These are phyloP conservation scores for Paracoccidioides brasiliensis DNA, from an alignment of 2,329 filamentous ascomycete species.

Conservation along the genomic window DNA sequence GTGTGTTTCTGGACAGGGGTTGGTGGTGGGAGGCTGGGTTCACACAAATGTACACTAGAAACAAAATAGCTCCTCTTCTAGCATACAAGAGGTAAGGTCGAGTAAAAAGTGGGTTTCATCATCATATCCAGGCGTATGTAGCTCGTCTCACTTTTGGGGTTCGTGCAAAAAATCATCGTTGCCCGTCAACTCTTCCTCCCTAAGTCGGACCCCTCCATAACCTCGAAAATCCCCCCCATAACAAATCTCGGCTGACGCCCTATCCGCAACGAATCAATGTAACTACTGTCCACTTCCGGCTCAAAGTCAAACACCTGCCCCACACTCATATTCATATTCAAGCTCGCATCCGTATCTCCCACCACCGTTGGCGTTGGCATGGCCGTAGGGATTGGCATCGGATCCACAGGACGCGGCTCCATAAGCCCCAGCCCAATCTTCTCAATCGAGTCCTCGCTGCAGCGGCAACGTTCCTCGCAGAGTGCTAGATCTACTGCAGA, in stretches of 20 bases:
- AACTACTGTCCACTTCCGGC: not conserved
- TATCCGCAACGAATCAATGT: not conserved
- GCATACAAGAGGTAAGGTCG: too few species aligned
- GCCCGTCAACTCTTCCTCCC: too few species aligned
- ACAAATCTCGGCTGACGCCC: conserved; percentile 25
- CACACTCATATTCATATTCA: conserved; percentile 4
- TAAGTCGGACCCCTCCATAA: conserved; percentile 31
- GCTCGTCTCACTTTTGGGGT: not conserved
- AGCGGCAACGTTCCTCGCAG: conserved; percentile 30
- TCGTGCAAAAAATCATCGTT: not conserved
- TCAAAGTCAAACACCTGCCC: not conserved
- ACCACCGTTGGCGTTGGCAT: not conserved
- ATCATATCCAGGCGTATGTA: not conserved
- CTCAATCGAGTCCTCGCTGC: conserved; percentile 26
- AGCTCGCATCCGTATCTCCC: conserved; percentile 8
- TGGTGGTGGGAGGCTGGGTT: too few species aligned
- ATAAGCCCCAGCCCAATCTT: conserved; percentile 30
- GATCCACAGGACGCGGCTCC: conserved; percentile 33
- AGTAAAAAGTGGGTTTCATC: too few species aligned
- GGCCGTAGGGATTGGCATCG: conserved; percentile 13
- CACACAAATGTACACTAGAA: too few species aligned
- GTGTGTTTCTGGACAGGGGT: too few species aligned
- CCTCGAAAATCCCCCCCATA: conserved; percentile 36
- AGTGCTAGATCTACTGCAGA: conserved; percentile 33
- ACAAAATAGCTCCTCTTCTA: too few species aligned